Conservation (phyloP, 495 filamentous ascomycete genomes). For the Usnea hakonensis region DNA sequence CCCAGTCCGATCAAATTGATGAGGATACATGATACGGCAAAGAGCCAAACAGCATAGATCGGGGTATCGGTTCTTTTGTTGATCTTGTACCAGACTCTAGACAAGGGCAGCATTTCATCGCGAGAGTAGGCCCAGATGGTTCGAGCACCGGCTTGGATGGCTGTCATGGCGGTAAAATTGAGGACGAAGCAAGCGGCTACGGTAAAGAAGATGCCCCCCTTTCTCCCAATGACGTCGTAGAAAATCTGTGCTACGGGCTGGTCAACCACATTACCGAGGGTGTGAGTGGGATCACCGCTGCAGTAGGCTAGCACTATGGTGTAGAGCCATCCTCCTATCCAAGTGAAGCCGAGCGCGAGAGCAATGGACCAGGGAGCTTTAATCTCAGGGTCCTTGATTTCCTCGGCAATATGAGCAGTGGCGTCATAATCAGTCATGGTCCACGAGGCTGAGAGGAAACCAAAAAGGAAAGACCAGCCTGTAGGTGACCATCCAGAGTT, state of each 20-base stretch:
- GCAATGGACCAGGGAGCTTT: constrained; percentile 57
- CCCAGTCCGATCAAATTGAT: constrained; percentile 60
- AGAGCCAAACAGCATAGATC: constrained; percentile 54
- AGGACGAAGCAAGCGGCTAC: constrained; percentile 51
- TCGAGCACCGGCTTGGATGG: constrained; percentile 52
- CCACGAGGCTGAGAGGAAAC: constrained; percentile 62
- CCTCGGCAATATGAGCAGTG: constrained; percentile 55
- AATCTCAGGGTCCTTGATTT: constrained; percentile 50
- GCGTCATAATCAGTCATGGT: constrained; percentile 55
- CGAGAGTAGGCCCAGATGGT: constrained; percentile 58
- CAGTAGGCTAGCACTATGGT: constrained; percentile 56
- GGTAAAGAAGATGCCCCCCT: constrained; percentile 52
- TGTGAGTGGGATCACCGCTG: constrained; percentile 46
- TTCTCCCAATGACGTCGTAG: constrained; percentile 52
- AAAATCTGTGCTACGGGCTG: constrained; percentile 61
- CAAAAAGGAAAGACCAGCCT: constrained; percentile 63
- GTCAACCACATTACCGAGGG: constrained; percentile 39
- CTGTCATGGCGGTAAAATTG: constrained; percentile 54
- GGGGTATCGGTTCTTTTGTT: constrained; percentile 48
- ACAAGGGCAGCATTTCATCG: constrained; percentile 50
- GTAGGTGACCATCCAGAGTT: constrained; percentile 54
- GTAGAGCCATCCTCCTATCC: constrained; percentile 52
- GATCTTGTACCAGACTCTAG: constrained; percentile 48
- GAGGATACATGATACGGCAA: constrained; percentile 45
- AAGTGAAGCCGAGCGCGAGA: constrained; percentile 52